phyloP scores from a whole-genome alignment of 805 yeast species.

The Kuraishia piskuri region DNA sequence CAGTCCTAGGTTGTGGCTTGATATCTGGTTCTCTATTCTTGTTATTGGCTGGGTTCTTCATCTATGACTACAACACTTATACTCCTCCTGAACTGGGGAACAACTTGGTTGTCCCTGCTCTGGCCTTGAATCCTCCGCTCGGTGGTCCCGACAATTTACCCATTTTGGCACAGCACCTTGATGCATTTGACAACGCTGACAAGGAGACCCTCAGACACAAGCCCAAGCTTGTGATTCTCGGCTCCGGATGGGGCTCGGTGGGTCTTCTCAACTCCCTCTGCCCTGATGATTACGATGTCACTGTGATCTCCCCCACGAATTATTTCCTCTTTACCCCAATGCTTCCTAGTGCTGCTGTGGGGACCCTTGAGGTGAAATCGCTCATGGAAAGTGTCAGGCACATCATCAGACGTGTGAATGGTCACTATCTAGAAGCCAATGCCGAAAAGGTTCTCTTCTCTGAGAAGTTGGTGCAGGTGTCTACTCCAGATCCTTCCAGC shows the following conservation, averaged over 20 bases:
- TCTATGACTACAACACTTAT: slow-evolving; percentile 65
- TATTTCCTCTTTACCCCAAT: slow-evolving; percentile 64
- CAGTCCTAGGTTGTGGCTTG: slow-evolving; percentile 31
- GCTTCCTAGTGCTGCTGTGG: slow-evolving; percentile 64
- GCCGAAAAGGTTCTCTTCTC: slow-evolving; percentile 52
- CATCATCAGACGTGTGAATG: slow-evolving; percentile 41
- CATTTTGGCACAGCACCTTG: slow-evolving; percentile 45
- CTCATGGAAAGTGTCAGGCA: slow-evolving; percentile 56
- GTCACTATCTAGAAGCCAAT: slow-evolving; percentile 54
- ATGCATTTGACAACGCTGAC: slow-evolving; percentile 44
- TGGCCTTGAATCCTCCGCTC: slow-evolving; percentile 42
- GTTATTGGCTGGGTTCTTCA: slow-evolving; percentile 41
- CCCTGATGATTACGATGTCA: slow-evolving; percentile 51
- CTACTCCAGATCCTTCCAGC: slow-evolving; percentile 30
- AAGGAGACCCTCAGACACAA: slow-evolving; percentile 35
- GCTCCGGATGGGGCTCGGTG: slow-evolving; percentile 69
- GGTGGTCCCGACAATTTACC: slow-evolving; percentile 75
- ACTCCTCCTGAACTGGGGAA: slow-evolving; percentile 29
- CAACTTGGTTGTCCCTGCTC: slow-evolving; percentile 38
- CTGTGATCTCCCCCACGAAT: slow-evolving; percentile 60
- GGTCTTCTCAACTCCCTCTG: slow-evolving; percentile 43
- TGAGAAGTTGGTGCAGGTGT: slow-evolving; percentile 49
- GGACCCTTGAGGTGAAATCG: slow-evolving; percentile 58
- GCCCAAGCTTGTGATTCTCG: slow-evolving; percentile 53
- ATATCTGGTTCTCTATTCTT: slow-evolving; percentile 32